phyloP scores from a whole-genome alignment of 306 rosid genomes.

The Adenanthera pavonina region DNA sequence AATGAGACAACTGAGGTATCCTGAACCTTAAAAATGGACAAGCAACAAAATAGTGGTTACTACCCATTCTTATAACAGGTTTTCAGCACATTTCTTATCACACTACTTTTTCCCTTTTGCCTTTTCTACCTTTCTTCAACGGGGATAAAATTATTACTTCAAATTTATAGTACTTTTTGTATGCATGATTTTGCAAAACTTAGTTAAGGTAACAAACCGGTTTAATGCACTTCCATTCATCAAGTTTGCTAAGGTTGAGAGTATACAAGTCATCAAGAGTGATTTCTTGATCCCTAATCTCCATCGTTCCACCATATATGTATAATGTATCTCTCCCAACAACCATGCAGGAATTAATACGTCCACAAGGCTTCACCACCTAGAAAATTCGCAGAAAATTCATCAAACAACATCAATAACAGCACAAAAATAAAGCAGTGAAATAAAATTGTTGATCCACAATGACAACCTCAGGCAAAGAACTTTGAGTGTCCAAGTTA shows the following conservation, averaged over 20 bases:
- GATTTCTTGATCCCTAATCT: conserved; percentile 86
- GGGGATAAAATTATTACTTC: background rate
- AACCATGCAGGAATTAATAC: conserved; percentile 91
- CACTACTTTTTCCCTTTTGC: background rate
- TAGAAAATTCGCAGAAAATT: conserved; percentile 44
- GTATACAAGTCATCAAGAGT: conserved; percentile 92
- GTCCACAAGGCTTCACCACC: conserved; percentile 95
- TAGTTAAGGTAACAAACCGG: conserved; percentile 65
- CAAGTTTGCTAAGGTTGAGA: conserved; percentile 95
- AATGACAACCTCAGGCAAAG: conserved; percentile 77
- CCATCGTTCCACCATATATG: conserved; percentile 96
- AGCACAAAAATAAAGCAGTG: conserved; percentile 34
- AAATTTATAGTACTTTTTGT: conserved; percentile 4
- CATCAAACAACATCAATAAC: conserved; percentile 38
- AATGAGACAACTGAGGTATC: conserved; percentile 13
- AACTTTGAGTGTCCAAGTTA: conserved; percentile 52
- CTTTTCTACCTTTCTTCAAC: background rate
- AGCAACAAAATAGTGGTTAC: background rate
- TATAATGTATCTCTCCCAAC: conserved; percentile 87
- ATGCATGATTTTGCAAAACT: conserved; percentile 18
- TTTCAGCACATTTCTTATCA: conserved; percentile 1
- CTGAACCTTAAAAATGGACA: conserved; percentile 10
- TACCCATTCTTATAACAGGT: background rate
- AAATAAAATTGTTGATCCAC: conserved; percentile 39
- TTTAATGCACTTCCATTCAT: conserved; percentile 98